A percentile compares a stretch with the other conserved stretches of the same genome.
These are phyloP conservation scores for Syncephalastrum monosporum DNA, from an alignment of 371 early-diverging fungal genomes.

Conservation along the genomic window DNA sequence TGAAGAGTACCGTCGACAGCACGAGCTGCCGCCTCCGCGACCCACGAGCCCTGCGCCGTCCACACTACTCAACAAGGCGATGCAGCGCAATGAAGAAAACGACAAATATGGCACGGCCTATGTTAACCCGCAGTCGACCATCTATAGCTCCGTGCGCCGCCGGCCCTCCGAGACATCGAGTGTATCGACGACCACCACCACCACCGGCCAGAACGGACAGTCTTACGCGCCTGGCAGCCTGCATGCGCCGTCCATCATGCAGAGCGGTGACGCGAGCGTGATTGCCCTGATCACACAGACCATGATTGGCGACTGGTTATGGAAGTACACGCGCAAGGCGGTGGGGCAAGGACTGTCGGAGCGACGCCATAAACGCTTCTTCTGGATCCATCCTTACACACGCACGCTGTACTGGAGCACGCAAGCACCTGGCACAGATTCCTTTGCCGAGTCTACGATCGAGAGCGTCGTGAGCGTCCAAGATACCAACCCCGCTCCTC, in stretches of 20 bases:
- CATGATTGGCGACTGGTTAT: conserved; percentile 74
- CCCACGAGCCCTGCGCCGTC: conserved; percentile 32
- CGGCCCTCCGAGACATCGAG: conserved; percentile 24
- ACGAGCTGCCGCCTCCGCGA: conserved; percentile 21
- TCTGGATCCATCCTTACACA: conserved; percentile 80
- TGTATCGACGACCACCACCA: conserved; percentile 24
- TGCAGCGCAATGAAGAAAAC: conserved; percentile 1
- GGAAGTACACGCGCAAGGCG: conserved; percentile 63
- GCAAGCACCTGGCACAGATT: conserved; percentile 55
- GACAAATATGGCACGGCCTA: conserved; percentile 13
- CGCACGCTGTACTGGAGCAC: conserved; percentile 73
- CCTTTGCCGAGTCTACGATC: conserved; percentile 23
- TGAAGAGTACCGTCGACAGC: conserved; percentile 4
- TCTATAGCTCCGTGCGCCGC: conserved; percentile 3
- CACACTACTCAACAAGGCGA: conserved; percentile 17
- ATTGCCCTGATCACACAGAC: conserved; percentile 69
- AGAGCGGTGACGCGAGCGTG: conserved; percentile 41
- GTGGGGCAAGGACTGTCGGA: conserved; percentile 52
- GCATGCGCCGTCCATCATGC: conserved; percentile 10
- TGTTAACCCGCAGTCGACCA: conserved; percentile 9
- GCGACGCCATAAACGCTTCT: conserved; percentile 64
- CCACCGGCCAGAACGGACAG: conserved; percentile 13
- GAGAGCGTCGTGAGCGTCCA: too few relatives aligned
- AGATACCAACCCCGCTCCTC: too few relatives aligned
- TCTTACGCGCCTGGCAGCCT: conserved; percentile 12